Evolutionary conservation across 768 basidiomycete species (phyloP), one percentile per base, ranked within the genome.

Genomic region (Phylloporus sp.): DNA sequence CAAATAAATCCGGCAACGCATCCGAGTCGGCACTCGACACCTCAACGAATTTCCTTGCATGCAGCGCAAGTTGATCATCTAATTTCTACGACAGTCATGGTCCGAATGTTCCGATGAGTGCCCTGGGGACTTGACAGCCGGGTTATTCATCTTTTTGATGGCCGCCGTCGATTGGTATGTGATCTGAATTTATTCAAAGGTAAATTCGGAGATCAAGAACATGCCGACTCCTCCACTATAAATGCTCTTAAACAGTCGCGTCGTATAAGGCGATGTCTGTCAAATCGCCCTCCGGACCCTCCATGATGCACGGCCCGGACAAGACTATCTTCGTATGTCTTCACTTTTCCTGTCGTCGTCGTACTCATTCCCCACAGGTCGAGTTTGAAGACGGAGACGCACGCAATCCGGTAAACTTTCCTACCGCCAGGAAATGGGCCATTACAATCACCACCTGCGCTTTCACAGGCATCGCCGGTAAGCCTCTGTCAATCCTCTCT

Each of bases 401-500:
- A 6, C 63, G 70, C 23, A 69, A 76, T 49, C 74, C 76, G n/a
- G 20, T 56, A 17, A 68, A 68, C 44, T 75, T 71, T 47, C 57
- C 68, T 13, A 38, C 50, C 4, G 48, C 57, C 3, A 68, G 57
- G 48, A 78, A 76, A 66, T 78, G 76, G 70, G 52, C 53, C 20
- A 66, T 72, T 33, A 71, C 70, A 0, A 38, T 68, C 20, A 62
- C 57, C 24, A 68, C 61, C 20, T 70, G 67, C 53, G 62, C 47
- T 13, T 62, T 68, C 43, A 67, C 70, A 27, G 58, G 53, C 37
- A 48, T 69, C 45, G 45, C 62, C 38, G 63, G 70, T 62, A 53
- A 42, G 58, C 53, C 17, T 26, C 15, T 21, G 31, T 20, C 52
- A 46, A 34, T 42, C 28, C 14, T 29, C 14, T 10, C 14, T 10